Evolutionary conservation across 2,329 filamentous ascomycete species (phyloP), one percentile per base, ranked within the genome.

Genomic region (Emericellopsis atlantica): DNA sequence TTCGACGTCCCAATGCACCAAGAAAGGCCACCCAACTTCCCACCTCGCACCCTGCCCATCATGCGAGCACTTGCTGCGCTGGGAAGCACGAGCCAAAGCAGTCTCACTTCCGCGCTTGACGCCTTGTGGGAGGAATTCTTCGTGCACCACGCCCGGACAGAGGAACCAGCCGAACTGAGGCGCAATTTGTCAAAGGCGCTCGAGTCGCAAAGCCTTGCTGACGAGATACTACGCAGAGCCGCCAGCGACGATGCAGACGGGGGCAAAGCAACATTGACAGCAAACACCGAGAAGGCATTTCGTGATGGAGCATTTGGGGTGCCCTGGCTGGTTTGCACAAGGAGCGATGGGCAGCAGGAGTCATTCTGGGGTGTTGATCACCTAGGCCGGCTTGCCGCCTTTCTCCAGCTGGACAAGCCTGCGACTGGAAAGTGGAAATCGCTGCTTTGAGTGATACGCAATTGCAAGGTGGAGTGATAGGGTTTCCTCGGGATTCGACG

Each of bases 331-430:
- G 52, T 52, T 9, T 64, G 60, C 48, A 59, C 56, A 22, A 56
- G 58, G 36, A 26, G 40, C 1, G 37, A 41, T 14, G 53, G 59
- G 9, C 37, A 55, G 39, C 58, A 43, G 6, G 56, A 64, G 26
- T 53, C 54, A 2, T 65, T 62, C 48, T 64, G 55, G 54, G 61
- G 62, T 8, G 56, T 64, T 7, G 61, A 64, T 45, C 61, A 62
- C 39, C 35, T 65, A 9, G 60, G 59, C 4, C 55, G 57, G 33
- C 54, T 63, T 29, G 42, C 49, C 4, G 51, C 52, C 35, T 65
- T 64, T 37, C 45, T 64, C 14, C 54, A 50, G 3, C 43, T 63
- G 26, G 48, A 52, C 40, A 52, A 46, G 45, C 52, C 54, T 7
- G 33, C 37, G 5, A 32, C 43, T 9, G 47, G 47, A 2, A 57